These are phyloP conservation scores for Gentiana macrophylla DNA, from an alignment of 257 asterid genomes.

Conservation along the genomic window DNA sequence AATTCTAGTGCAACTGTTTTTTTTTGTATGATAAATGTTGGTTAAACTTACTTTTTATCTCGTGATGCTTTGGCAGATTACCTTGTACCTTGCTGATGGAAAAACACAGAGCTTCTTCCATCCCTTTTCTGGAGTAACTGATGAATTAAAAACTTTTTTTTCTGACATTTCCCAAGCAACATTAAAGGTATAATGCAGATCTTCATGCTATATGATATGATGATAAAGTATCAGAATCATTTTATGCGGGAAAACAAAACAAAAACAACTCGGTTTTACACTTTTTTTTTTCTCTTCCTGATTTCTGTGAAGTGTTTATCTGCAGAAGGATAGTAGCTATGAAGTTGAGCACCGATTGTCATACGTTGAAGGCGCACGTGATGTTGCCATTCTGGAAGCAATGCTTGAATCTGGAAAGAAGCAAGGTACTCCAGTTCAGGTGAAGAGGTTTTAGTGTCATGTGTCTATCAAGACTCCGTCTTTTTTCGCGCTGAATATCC, in stretches of 20 bases:
- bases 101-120: conserved; percentile 49
- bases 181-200: conserved; percentile 31
- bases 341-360: conserved; percentile 62
- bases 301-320: background rate
- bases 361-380: conserved; percentile 71
- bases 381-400: conserved; percentile 78
- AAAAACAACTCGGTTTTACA: background rate
- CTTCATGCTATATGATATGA: no score
- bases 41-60: background rate
- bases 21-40: no score
- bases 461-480: no score
- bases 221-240: background rate
- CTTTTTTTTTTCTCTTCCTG: background rate
- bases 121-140: conserved; percentile 70
- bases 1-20: conserved; percentile 2
- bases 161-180: conserved; percentile 60
- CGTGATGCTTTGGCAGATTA: conserved; percentile 23
- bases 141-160: conserved; percentile 67
- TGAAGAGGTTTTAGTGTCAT: conserved; percentile 35
- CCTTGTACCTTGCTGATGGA: conserved; percentile 45
- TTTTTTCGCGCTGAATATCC: no score
- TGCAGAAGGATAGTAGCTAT: conserved; percentile 44
- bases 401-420: conserved; percentile 83
- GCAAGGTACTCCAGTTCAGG: conserved; percentile 55
- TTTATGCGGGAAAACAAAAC: background rate